Percentiles rank a stretch among this genome's conserved stretches.
These are phyloP conservation scores for Boeremia lycopersici DNA, from an alignment of 2,329 filamentous ascomycete genomes.

Conservation along the genomic window DNA sequence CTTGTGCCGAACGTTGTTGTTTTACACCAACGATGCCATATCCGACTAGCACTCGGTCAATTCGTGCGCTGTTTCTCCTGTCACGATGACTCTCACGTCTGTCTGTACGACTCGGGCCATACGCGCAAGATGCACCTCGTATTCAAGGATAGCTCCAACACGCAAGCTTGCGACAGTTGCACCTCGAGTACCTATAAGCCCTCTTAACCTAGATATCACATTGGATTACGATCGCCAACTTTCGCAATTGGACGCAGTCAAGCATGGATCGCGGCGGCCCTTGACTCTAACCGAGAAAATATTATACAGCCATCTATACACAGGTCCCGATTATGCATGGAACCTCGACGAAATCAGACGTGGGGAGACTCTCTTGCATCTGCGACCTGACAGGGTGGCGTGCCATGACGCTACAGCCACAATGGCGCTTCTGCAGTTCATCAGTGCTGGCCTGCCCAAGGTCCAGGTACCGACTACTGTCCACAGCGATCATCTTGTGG, in stretches of 20 bases:
- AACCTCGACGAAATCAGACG: constrained; percentile 38
- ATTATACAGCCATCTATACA: constrained; percentile 48
- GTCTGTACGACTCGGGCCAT: neutral
- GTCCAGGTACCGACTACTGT: constrained; percentile 50
- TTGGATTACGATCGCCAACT: constrained; percentile 4
- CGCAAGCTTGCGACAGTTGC: constrained; percentile 8
- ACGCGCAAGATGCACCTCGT: neutral
- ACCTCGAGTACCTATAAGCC: constrained; percentile 20
- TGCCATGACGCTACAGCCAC: constrained; percentile 53
- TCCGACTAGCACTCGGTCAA: neutral
- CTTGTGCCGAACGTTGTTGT: neutral
- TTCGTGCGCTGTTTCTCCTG: neutral
- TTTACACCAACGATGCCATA: neutral
- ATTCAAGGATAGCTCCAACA: neutral
- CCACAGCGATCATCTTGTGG: constrained; percentile 51
- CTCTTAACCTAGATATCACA: neutral
- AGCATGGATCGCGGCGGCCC: constrained; percentile 24
- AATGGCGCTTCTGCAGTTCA: constrained; percentile 53
- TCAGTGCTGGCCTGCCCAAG: constrained; percentile 48
- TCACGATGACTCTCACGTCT: neutral
- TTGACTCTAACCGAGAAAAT: constrained; percentile 50
- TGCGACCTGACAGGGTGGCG: constrained; percentile 50
- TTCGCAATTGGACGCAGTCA: constrained; percentile 16
- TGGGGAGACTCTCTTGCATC: constrained; percentile 47
- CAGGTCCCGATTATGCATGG: constrained; percentile 24